Conservation (phyloP, 768 basidiomycete species). For the Kwoniella sp. region DNA sequence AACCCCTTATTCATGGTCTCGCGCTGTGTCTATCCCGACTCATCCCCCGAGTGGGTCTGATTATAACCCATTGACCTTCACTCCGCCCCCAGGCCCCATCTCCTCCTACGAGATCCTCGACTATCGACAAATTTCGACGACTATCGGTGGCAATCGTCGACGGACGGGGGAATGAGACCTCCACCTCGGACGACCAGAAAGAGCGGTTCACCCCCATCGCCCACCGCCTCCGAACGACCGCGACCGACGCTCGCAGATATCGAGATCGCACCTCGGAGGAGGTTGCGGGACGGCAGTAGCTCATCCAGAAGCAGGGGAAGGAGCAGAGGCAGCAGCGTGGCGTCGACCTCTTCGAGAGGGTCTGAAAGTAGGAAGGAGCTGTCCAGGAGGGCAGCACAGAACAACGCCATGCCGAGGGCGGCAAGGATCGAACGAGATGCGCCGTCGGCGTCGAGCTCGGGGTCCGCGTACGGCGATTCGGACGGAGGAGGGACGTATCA, state of each 20-base stretch:
- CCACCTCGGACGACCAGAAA: slow-evolving; percentile 7
- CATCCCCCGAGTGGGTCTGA: too few species aligned
- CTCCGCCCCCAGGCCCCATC: too few species aligned
- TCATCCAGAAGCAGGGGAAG: neutral
- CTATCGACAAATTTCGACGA: too few species aligned
- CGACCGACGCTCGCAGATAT: slow-evolving; percentile 33
- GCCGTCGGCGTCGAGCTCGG: neutral
- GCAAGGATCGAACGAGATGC: neutral
- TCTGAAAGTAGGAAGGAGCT: neutral
- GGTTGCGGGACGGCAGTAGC: slow-evolving; percentile 25
- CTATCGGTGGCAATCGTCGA: too few species aligned
- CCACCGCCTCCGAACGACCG: slow-evolving; percentile 8
- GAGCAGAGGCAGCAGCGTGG: slow-evolving; percentile 4
- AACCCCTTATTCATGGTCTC: too few species aligned
- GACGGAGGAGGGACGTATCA: slow-evolving; percentile 1
- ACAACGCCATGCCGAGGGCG: neutral
- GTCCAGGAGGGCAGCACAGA: neutral
- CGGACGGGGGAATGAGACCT: slow-evolving; percentile 9
- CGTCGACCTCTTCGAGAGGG: neutral
- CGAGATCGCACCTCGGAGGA: slow-evolving; percentile 19
- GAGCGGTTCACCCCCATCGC: slow-evolving; percentile 7
- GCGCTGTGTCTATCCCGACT: too few species aligned
- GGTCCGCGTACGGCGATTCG: neutral
- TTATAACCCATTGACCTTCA: too few species aligned
- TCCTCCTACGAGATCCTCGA: too few species aligned